These are phyloP conservation scores for Tolypocladium amazonense DNA, from an alignment of 2,329 filamentous ascomycete species.

Conservation along the genomic window DNA sequence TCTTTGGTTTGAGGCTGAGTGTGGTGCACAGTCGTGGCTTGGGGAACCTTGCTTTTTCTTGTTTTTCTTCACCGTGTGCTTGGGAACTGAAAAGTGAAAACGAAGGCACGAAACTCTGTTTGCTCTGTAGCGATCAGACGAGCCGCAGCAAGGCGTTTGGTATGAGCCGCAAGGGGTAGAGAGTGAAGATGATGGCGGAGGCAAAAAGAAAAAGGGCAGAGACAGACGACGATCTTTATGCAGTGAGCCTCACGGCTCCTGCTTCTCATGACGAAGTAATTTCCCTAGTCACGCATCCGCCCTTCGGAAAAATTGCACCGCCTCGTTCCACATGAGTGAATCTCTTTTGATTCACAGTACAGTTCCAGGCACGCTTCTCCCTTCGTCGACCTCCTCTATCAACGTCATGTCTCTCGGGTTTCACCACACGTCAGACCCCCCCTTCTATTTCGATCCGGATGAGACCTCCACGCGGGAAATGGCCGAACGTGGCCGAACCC, in stretches of 20 bases:
- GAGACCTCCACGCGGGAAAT: background rate
- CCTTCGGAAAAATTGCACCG: background rate
- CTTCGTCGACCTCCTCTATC: background rate
- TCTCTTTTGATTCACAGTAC: background rate
- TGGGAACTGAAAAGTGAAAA: background rate
- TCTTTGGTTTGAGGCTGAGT: conserved; percentile 1
- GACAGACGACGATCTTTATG: background rate
- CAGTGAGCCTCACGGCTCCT: background rate
- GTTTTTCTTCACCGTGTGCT: background rate
- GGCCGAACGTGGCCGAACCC: background rate
- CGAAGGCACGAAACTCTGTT: background rate
- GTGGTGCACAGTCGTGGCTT: background rate
- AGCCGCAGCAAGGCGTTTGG: background rate
- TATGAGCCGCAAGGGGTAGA: background rate
- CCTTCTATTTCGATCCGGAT: background rate
- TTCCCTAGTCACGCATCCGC: background rate
- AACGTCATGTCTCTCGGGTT: background rate
- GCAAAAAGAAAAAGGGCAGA: background rate
- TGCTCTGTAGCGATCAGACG: background rate
- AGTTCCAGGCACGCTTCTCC: background rate
- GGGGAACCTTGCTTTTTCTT: background rate
- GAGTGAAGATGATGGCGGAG: background rate
- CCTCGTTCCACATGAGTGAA: background rate
- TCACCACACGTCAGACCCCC: no score
- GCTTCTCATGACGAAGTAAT: background rate